Conservation (phyloP, 2,329 filamentous ascomycete species). For the Neopestalotiopsis clavispora region DNA sequence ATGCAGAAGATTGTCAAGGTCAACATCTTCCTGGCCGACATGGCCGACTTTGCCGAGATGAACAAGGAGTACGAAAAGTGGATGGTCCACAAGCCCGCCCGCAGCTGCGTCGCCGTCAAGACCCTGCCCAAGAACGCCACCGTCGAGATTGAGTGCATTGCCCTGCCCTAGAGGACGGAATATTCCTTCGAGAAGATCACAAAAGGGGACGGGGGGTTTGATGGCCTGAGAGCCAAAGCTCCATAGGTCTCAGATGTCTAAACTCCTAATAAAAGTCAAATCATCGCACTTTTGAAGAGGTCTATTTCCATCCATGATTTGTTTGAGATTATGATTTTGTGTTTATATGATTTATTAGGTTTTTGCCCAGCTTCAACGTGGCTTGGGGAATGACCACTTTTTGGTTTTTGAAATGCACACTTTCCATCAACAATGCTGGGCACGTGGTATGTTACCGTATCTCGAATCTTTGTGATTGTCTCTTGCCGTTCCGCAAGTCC, state of each 20-base stretch:
- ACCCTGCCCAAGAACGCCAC: conserved; percentile 84
- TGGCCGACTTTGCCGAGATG: conserved; percentile 87
- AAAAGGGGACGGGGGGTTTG: not conserved
- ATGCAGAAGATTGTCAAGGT: conserved; percentile 88
- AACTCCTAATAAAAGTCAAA: conserved; percentile 1
- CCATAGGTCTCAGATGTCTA: not conserved
- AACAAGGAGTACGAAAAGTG: conserved; percentile 85
- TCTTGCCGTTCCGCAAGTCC: not conserved
- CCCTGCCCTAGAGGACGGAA: conserved; percentile 51
- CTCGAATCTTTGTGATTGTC: not conserved
- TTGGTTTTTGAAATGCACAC: not conserved
- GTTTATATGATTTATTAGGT: not conserved
- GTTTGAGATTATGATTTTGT: not conserved
- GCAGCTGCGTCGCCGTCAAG: conserved; percentile 90
- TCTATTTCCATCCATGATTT: not conserved
- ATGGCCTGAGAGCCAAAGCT: not conserved
- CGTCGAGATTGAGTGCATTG: conserved; percentile 90
- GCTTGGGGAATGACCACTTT: not conserved
- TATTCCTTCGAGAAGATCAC: not conserved
- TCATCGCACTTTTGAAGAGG: conserved; percentile 30
- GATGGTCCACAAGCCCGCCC: conserved; percentile 83
- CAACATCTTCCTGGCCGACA: conserved; percentile 88
- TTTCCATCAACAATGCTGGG: not conserved
- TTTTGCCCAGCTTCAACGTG: not conserved
- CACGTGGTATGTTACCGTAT: not conserved